Conservation (phyloP, 352 stramenopile genomes). For the Phytopythium litorale region DNA sequence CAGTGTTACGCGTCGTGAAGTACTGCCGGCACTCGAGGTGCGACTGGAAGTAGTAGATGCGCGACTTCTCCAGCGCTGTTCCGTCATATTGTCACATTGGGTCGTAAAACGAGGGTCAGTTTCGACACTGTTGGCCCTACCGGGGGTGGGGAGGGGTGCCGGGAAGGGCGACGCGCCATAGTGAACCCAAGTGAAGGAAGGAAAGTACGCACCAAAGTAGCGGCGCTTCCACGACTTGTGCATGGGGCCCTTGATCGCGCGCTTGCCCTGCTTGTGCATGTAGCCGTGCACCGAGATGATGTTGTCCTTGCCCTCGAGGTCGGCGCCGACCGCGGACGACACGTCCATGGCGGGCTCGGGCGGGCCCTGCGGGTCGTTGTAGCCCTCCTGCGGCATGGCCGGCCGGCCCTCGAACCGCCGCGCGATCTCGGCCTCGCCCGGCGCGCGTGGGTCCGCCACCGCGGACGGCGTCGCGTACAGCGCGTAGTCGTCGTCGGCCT, state of each 20-base stretch:
- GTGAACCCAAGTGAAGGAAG: no score
- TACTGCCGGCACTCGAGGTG: constrained; percentile 71
- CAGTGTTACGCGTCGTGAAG: constrained; percentile 64
- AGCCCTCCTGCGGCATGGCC: constrained; percentile 19
- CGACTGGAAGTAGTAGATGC: constrained; percentile 77
- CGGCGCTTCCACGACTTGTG: constrained; percentile 72
- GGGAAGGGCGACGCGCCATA: no score
- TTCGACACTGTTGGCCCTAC: not conserved
- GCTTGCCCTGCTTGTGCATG: constrained; percentile 79
- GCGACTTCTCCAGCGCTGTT: constrained; percentile 57
- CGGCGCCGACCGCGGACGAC: constrained; percentile 30
- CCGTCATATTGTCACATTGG: not conserved
- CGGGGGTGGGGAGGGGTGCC: no score
- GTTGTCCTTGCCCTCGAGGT: constrained; percentile 46
- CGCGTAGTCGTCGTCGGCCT: constrained; percentile 50
- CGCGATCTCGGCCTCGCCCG: constrained; percentile 57
- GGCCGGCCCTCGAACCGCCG: constrained; percentile 33
- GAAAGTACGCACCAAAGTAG: constrained; percentile 41
- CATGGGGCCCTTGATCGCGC: constrained; percentile 63
- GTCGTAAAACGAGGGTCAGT: not conserved
- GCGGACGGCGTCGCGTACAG: constrained; percentile 64
- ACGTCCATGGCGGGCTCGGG: constrained; percentile 43
- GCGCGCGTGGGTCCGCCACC: constrained; percentile 20
- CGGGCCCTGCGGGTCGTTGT: constrained; percentile 31
- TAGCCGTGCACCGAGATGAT: constrained; percentile 79